Base-by-base conservation (phyloP, 2,329 filamentous ascomycete genomes). In the Ophiognomonia clavigignenti-juglandacearum region DNA sequence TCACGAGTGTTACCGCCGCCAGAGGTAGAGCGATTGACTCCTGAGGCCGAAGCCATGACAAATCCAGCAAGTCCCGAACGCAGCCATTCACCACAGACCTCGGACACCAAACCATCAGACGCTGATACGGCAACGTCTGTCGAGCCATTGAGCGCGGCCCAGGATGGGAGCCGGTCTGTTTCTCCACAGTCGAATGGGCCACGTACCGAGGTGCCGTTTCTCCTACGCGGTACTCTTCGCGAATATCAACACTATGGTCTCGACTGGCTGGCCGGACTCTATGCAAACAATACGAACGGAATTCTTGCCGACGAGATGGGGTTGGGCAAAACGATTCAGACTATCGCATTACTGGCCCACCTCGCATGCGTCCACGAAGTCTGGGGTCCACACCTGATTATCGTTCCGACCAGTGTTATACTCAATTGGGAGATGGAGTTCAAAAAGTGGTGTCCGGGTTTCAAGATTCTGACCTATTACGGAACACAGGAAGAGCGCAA, bases 391-490 rank as follows among this genome's bases (percentile, higher is more conserved):
- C 93, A 98, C 71, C 72, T 98, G 20, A 88, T 98, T 40, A 86
- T 98, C 51, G 93, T 98, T 2, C 93, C 93, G 1, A 98, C 93
- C 2, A 97, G 91, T 66, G 95, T 98, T 40, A 96, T 98, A 77
- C 80, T 98, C 54, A 98, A 98, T 62, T 98, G 93, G 93, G 95
- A 98, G 65, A 97, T 97, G 86, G 93, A 98, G 67, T 98, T 98
- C 76, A 97, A 97, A 62, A 98, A 98, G 64, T 98, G 92, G 82
- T 88, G 91, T 48, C 93, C 95, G 3, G 92, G 93, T 0, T 98
- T 98, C 74, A 97, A 96, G 63, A 95, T 98, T 47, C 74, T 98
- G 50, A 93, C 91, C 0, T 98, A 98, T 69, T 98, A 97, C 62
- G 93, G 95, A 36, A 88, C 85, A 35, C 86, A 91, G 58, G 90